Evolutionary conservation across 2,329 filamentous ascomycete genomes (phyloP).

Genomic region (Colletotrichum endophyticum): DNA sequence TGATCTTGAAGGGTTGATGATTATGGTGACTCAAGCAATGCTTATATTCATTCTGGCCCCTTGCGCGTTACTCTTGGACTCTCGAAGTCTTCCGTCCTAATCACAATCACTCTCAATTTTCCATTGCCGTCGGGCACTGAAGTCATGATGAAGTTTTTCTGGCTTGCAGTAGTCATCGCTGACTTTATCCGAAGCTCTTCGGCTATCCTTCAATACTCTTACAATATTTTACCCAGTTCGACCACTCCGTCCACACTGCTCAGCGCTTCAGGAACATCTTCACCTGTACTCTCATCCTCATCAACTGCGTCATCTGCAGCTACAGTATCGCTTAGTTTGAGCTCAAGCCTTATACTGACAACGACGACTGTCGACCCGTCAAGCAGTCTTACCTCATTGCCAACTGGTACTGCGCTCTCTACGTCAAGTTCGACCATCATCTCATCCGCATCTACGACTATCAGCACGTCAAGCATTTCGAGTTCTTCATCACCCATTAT

Average conservation of each 20-base stretch:
- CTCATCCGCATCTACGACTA: not conserved
- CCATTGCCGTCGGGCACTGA: not conserved
- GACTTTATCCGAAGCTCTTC: not conserved
- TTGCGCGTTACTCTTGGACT: not conserved
- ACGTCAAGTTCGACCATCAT: not conserved
- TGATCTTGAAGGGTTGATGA: not conserved
- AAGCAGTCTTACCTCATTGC: no score
- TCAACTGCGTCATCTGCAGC: no score
- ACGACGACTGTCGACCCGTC: no score
- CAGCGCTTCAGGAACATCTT: not conserved
- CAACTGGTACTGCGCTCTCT: not conserved
- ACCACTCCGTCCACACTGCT: not conserved
- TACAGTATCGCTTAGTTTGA: no score
- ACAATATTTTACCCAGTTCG: not conserved
- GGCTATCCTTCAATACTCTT: not conserved
- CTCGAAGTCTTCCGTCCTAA: not conserved
- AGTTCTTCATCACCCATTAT: not conserved
- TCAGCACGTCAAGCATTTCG: not conserved
- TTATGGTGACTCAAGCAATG: not conserved
- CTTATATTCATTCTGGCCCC: not conserved
- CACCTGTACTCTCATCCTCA: not conserved
- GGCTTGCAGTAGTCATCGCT: not conserved
- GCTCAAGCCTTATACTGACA: no score
- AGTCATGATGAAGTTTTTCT: not conserved
- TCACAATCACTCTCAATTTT: not conserved